Evolutionary conservation across 1,284 basidiomycete species (phyloP).

Genomic region (Cutaneotrichosporon sp.): DNA sequence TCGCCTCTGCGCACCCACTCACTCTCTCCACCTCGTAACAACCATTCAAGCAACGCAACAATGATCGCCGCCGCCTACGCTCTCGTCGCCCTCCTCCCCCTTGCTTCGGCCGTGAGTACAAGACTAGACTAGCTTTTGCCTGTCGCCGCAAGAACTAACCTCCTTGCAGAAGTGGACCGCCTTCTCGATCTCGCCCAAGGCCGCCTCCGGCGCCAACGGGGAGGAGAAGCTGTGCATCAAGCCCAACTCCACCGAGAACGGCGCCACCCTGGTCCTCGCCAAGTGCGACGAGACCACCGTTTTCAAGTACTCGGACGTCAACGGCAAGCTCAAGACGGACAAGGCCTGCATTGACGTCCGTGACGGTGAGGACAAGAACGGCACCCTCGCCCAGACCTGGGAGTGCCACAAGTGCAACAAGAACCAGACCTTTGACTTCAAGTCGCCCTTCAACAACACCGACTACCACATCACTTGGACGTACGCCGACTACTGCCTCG

Average conservation of each 20-base stretch:
- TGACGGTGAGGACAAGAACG: constrained; percentile 30
- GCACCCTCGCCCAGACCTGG: constrained; percentile 39
- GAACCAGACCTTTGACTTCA: constrained; percentile 33
- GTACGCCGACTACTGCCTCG: constrained; percentile 30
- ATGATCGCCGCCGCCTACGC: constrained; percentile 9
- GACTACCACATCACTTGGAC: constrained; percentile 28
- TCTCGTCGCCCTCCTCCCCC: constrained; percentile 15
- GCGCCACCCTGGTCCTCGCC: constrained; percentile 27
- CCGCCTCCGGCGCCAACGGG: no score
- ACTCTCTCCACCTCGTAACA: not conserved
- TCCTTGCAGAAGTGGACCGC: not conserved
- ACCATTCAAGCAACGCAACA: not conserved
- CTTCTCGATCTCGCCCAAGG: constrained; percentile 29
- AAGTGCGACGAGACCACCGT: constrained; percentile 24
- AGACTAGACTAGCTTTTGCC: no score
- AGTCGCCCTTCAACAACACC: constrained; percentile 1
- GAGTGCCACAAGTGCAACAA: constrained; percentile 31
- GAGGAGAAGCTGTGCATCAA: constrained; percentile 39
- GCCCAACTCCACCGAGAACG: constrained; percentile 23
- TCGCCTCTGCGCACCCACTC: not conserved
- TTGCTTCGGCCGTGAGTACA: constrained; percentile 17
- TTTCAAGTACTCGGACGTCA: constrained; percentile 24
- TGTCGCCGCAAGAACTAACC: no score
- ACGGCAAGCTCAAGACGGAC: constrained; percentile 28
- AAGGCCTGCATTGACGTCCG: constrained; percentile 33